Evolutionary conservation across 228 moss, liverwort and hornwort species (phyloP), one percentile per base, ranked within the genome.

Genomic region (Sphagnum magellanicum): DNA sequence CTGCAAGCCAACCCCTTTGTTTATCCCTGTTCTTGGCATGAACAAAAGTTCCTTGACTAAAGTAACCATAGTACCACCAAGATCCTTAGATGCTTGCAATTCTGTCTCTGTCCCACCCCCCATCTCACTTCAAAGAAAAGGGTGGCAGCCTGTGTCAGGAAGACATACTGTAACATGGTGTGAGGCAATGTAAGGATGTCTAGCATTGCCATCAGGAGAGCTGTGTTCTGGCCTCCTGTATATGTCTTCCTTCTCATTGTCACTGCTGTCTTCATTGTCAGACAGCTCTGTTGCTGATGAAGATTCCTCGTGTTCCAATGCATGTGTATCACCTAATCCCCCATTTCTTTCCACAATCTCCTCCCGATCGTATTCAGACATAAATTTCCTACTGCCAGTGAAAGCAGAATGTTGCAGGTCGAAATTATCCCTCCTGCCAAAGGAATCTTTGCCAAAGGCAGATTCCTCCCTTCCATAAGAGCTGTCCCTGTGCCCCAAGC

Each of bases 261-360:
- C 84, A 14, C 79, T 77, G 58, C 79, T 77, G 58, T 75, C 70
- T 50, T 89, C 95, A 15, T 87, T 87, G 16, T 92, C 92, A 1
- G 92, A 90, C 48, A 81, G 70, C 46, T 95, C 95, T 14, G 85
- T 82, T 63, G 78, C 92, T 5, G 95, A 92, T 10, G 95, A 90
- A 4, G 79, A 55, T 14, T 78, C 81, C 8, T 74, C 80, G 68
- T 83, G 78, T 52, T 68, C 63, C 8, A 73, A 16, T 6, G 48
- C 73, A 51, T 68, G 78, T 50, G 68, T 50, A 13, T 71, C 67
- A 68, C 72, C 60, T 52, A 76, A 74, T 63, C 59, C 75, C 59
- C 72, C 79, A 32, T 32, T 32, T 60, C 78, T 76, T 68, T 70
- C 63, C 8, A 16, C 70, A 5, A 16, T 66, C 50, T 81, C 82